Evolutionary conservation across 345 rosid genomes (phyloP).

Genomic region (Euphorbia lathyris): DNA sequence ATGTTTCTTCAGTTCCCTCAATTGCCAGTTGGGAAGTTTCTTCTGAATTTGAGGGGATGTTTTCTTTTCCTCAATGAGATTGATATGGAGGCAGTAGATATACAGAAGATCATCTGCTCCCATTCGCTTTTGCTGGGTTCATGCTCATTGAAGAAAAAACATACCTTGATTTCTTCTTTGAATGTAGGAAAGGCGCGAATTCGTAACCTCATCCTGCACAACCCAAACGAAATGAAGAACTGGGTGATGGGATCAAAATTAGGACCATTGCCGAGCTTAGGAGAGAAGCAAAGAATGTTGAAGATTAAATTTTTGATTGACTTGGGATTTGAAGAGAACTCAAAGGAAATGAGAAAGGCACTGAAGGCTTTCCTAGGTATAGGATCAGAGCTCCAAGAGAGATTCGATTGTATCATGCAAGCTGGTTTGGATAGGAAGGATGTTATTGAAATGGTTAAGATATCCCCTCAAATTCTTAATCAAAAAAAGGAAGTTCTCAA

Average conservation of each 20-base stretch:
- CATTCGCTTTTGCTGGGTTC: slow-evolving; percentile 52
- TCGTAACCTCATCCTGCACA: slow-evolving; percentile 42
- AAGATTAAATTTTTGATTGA: slow-evolving; percentile 55
- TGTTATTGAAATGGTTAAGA: slow-evolving; percentile 44
- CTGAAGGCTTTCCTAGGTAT: slow-evolving; percentile 55
- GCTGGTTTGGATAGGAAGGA: slow-evolving; percentile 60
- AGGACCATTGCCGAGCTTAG: slow-evolving; percentile 32
- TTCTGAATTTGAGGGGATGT: slow-evolving; percentile 52
- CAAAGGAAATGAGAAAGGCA: slow-evolving; percentile 37
- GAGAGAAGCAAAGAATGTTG: slow-evolving; percentile 31
- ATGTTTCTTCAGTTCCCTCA: slow-evolving; percentile 55
- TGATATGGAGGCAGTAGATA: slow-evolving; percentile 56
- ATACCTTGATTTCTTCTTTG: slow-evolving; percentile 41
- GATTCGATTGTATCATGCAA: slow-evolving; percentile 63
- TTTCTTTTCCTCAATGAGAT: slow-evolving; percentile 46
- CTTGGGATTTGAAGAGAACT: slow-evolving; percentile 51
- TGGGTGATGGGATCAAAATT: slow-evolving; percentile 41
- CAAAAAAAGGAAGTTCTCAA: slow-evolving; percentile 44
- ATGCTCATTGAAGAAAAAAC: slow-evolving; percentile 49
- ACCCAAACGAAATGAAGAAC: slow-evolving; percentile 56
- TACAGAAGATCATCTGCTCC: slow-evolving; percentile 42
- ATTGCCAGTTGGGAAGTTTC: slow-evolving; percentile 41
- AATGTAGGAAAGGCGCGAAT: slow-evolving; percentile 58
- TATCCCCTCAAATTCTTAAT: slow-evolving; percentile 59
- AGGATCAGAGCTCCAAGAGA: slow-evolving; percentile 62